Conservation (phyloP, 306 rosid species). For the Herpetospermum pedunculosum region DNA sequence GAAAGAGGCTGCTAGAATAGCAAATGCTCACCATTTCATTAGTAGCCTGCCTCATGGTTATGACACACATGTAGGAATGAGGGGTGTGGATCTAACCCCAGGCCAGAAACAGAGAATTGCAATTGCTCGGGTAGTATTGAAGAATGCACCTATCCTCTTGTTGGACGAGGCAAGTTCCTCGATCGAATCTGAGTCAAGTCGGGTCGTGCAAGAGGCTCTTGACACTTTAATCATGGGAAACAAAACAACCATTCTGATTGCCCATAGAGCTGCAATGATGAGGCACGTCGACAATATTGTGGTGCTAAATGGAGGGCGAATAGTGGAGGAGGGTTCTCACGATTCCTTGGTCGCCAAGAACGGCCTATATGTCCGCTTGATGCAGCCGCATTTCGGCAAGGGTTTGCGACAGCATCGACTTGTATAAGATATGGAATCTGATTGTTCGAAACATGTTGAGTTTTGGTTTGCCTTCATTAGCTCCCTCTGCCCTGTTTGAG, state of each 20-base stretch:
- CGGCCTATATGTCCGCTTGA: slow-evolving; percentile 84
- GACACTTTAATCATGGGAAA: slow-evolving; percentile 98
- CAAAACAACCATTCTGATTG: slow-evolving; percentile 95
- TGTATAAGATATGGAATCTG: slow-evolving; percentile 30
- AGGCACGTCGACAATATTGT: slow-evolving; percentile 94
- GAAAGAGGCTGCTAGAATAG: slow-evolving; percentile 97
- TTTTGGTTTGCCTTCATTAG: slow-evolving; percentile 25
- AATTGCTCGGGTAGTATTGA: slow-evolving; percentile 85
- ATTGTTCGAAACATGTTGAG: slow-evolving; percentile 11
- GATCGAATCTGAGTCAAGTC: slow-evolving; percentile 94
- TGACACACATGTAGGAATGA: slow-evolving; percentile 98
- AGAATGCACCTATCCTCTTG: slow-evolving; percentile 89
- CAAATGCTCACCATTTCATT: slow-evolving; percentile 98
- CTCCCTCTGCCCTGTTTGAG: slow-evolving; percentile 32
- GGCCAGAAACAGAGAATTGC: slow-evolving; percentile 99
- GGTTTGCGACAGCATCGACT: slow-evolving; percentile 88
- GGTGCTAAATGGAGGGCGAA: slow-evolving; percentile 96
- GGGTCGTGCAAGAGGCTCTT: slow-evolving; percentile 98
- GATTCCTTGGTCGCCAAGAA: slow-evolving; percentile 75
- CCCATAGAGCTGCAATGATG: slow-evolving; percentile 99
- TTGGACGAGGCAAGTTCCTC: slow-evolving; percentile 98
- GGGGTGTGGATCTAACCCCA: slow-evolving; percentile 96
- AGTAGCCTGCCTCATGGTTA: slow-evolving; percentile 98
- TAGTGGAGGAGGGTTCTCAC: slow-evolving; percentile 89
- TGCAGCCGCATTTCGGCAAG: slow-evolving; percentile 99